phyloP scores from a whole-genome alignment of 73 alveolate species.

The Tetrahymena borealis region DNA sequence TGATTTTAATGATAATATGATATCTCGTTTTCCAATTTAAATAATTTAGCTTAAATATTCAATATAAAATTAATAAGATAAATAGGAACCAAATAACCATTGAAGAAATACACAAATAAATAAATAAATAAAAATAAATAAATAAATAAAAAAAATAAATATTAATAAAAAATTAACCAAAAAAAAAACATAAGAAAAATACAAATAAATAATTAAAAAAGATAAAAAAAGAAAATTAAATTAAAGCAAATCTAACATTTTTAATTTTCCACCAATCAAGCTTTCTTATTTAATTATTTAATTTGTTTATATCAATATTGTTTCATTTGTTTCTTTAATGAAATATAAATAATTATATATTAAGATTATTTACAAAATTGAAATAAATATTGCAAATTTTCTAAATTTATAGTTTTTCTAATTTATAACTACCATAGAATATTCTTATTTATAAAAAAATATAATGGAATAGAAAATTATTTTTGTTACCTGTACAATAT shows the following conservation, averaged over 20 bases:
- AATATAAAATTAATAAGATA: not conserved
- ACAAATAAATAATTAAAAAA: not conserved
- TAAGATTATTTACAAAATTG: too few relatives aligned
- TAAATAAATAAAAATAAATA: not conserved
- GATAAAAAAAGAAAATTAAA: not conserved
- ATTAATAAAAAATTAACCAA: not conserved
- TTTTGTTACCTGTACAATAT: too few relatives aligned
- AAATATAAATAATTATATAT: too few relatives aligned
- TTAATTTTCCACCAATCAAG: too few relatives aligned
- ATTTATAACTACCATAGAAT: too few relatives aligned
- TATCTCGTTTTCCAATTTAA: not conserved
- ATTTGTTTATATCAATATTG: too few relatives aligned
- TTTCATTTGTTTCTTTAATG: too few relatives aligned
- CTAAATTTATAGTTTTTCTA: too few relatives aligned
- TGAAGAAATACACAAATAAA: not conserved
- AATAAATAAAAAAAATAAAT: not conserved
- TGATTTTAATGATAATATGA: not conserved
- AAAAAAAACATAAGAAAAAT: not conserved
- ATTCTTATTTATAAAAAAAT: too few relatives aligned
- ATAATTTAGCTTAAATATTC: not conserved
- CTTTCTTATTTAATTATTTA: too few relatives aligned
- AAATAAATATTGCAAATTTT: too few relatives aligned
- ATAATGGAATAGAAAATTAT: too few relatives aligned
- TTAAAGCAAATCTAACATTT: not conserved
- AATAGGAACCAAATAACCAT: not conserved